Evolutionary conservation across 2,329 filamentous ascomycete genomes (phyloP).

Genomic region (Lachnellula hyalina): DNA sequence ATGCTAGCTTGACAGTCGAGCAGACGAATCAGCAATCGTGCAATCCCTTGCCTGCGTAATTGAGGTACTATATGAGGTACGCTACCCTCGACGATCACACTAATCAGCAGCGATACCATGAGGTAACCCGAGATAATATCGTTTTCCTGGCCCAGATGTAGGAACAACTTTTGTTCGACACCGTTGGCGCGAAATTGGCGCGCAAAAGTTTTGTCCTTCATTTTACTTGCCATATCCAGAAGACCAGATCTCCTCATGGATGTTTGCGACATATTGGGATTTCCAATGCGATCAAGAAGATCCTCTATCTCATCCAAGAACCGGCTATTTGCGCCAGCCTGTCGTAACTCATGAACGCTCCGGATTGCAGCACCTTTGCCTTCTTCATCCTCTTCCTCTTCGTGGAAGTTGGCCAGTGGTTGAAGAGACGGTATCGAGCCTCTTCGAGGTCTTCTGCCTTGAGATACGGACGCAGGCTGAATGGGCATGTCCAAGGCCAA

Average conservation of each 20-base stretch:
- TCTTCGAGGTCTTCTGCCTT: slow-evolving; percentile 19
- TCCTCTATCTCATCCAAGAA: slow-evolving; percentile 63
- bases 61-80: slow-evolving; percentile 55
- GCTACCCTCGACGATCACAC: slow-evolving; percentile 55
- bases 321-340: slow-evolving; percentile 61
- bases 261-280: slow-evolving; percentile 40
- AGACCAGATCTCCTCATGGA: slow-evolving; percentile 54
- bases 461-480: slow-evolving; percentile 11
- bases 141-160: slow-evolving; percentile 51
- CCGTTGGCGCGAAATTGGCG: slow-evolving; percentile 69
- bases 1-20: slow-evolving; percentile 52
- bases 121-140: slow-evolving; percentile 60
- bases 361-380: slow-evolving; percentile 42
- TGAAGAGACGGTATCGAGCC: slow-evolving; percentile 25
- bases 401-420: slow-evolving; percentile 26
- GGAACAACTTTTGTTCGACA: slow-evolving; percentile 63
- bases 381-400: slow-evolving; percentile 27
- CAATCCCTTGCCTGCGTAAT: slow-evolving; percentile 49
- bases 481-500: slow-evolving; percentile 27
- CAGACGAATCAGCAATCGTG: slow-evolving; percentile 50
- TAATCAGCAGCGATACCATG: slow-evolving; percentile 57
- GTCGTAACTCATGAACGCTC: slow-evolving; percentile 60
- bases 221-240: slow-evolving; percentile 53
- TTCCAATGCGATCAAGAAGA: slow-evolving; percentile 54
- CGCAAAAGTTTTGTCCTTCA: slow-evolving; percentile 58